Evolutionary conservation across 2,329 filamentous ascomycete species (phyloP), one percentile per base, ranked within the genome.

Genomic region (Anthostomella pinea): DNA sequence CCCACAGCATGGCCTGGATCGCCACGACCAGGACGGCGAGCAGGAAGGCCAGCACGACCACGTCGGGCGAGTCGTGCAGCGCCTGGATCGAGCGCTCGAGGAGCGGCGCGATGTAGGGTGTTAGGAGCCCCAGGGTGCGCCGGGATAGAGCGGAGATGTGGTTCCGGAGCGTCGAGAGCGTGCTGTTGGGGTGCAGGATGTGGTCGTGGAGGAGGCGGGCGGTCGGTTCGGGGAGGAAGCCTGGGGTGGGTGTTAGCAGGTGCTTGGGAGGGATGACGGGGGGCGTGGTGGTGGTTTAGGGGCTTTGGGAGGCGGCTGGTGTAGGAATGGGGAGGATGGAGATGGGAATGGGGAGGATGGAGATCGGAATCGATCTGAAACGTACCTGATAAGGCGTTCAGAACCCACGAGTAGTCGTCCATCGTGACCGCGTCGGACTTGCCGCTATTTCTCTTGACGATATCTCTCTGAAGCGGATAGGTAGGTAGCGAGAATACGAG

Each of bases 1-100:
- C 67, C 67, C 85, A 83, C 58, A 82, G 75, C 26, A 93, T 68
- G 38, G 90, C 59, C 56, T 88, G 69, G 33, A 91, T 62, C 37
- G 81, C 64, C 19, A 81, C 49, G 28, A 83, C 63, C 4, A 86
- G 66, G 7, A 81, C 53, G 10, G 70, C 67, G 33, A 83, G 63
- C 8, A 74, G 67, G 30, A 73, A 61, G 37, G 72, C 59, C 9
- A 69, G 54, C 6, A 69, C 55, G 10, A 69, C 63, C 14, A 68
- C 20, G 55, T 69, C 67, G 16, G 69, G 66, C 14, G 64, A 62
- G 38, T 64, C 55, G 44, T 64, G 56, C 21, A 67, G 56, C 13
- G 58, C 43, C 19, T 53, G 43, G 33, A 66, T 39, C 7, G 54
- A 48, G 38, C 61, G 63, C 53, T 73, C 67, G 35, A 70, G 41